These are phyloP conservation scores for Globisporangium abappressorium DNA, from an alignment of 352 stramenopile genomes.

Conservation along the genomic window DNA sequence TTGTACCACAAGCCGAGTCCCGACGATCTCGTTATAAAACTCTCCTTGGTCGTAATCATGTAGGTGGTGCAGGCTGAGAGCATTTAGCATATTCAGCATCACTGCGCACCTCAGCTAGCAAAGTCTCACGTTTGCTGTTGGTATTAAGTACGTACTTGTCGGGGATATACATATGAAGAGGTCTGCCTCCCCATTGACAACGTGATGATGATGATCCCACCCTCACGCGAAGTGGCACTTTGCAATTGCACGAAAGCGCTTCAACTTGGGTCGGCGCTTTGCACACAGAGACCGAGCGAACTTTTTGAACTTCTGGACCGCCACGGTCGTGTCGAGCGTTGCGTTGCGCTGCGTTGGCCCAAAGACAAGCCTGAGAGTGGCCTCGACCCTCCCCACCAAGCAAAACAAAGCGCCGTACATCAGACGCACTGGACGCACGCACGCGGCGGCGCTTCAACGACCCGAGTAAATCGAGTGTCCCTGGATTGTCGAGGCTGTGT, in stretches of 20 bases:
- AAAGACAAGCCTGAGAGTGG: not conserved
- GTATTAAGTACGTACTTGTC: no score
- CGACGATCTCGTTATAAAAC: not conserved
- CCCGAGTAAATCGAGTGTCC: not conserved
- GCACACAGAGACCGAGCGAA: not conserved
- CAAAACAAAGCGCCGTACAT: not conserved
- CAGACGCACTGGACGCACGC: not conserved
- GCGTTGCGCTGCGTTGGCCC: not conserved
- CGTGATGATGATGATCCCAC: not conserved
- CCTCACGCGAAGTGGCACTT: not conserved
- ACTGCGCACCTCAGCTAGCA: no score
- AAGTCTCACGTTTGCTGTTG: no score
- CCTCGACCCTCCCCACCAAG: not conserved
- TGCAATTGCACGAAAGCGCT: slow-evolving; percentile 1
- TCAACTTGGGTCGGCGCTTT: not conserved
- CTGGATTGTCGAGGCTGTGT: not conserved
- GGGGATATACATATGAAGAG: not conserved
- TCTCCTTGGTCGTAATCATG: not conserved
- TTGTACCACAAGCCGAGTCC: not conserved
- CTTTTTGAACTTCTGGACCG: not conserved
- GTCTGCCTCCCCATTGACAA: not conserved
- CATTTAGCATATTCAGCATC: not conserved
- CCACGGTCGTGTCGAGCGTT: not conserved
- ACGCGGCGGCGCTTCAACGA: not conserved
- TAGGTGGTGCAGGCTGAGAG: not conserved